These are phyloP conservation scores for Omphalotus olearius DNA, from an alignment of 1,284 basidiomycete species.

Conservation along the genomic window DNA sequence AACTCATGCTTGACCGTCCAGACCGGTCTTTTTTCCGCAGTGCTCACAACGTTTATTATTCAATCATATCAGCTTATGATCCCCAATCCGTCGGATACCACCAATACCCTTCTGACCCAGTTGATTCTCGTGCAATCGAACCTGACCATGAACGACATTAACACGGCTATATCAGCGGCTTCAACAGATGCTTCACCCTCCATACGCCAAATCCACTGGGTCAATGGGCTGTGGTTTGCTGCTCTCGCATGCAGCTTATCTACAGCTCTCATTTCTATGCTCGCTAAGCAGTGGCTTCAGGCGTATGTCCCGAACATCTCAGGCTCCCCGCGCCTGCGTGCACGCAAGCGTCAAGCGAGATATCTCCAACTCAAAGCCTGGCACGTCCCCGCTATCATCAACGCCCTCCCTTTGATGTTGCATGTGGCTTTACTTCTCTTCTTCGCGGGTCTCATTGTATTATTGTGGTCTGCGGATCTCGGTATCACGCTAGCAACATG, in stretches of 20 bases:
- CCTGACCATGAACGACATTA: neutral
- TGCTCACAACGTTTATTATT: slow-evolving; percentile 41
- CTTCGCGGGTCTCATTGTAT: slow-evolving; percentile 36
- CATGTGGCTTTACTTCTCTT: slow-evolving; percentile 40
- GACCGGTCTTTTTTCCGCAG: slow-evolving; percentile 44
- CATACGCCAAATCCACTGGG: slow-evolving; percentile 20
- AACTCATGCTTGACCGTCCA: slow-evolving; percentile 12
- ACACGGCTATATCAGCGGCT: neutral
- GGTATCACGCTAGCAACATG: slow-evolving; percentile 30
- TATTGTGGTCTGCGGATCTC: slow-evolving; percentile 33
- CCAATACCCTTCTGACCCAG: slow-evolving; percentile 29
- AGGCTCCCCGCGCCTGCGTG: slow-evolving; percentile 30
- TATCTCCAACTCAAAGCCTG: slow-evolving; percentile 32
- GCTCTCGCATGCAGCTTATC: slow-evolving; percentile 36
- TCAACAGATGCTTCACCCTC: slow-evolving; percentile 1
- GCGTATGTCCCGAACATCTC: slow-evolving; percentile 28
- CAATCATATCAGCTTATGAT: slow-evolving; percentile 35
- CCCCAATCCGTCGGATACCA: slow-evolving; percentile 26
- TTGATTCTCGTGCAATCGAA: slow-evolving; percentile 23
- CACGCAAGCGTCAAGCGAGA: slow-evolving; percentile 32
- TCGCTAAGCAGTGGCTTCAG: slow-evolving; percentile 43
- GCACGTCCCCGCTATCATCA: slow-evolving; percentile 35
- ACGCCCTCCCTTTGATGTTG: slow-evolving; percentile 36
- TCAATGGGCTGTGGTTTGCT: slow-evolving; percentile 42
- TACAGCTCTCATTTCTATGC: slow-evolving; percentile 37